phyloP scores from a whole-genome alignment of 2,329 filamentous ascomycete species.

The Aspergillus sp. region DNA sequence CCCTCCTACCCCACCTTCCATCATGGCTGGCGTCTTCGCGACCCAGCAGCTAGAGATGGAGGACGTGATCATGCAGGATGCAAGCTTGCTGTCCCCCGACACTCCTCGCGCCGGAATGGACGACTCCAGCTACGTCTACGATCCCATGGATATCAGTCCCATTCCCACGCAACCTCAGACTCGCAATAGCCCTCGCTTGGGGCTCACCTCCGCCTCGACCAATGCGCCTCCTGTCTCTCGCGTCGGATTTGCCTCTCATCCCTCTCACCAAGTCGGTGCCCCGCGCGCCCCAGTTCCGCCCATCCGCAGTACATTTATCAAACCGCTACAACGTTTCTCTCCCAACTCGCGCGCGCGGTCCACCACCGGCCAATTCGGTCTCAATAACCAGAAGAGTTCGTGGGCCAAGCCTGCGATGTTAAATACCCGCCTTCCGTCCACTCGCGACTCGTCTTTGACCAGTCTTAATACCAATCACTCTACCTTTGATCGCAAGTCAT shows the following conservation, averaged over 20 bases:
- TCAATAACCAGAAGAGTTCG: not conserved
- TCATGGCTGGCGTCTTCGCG: conserved; percentile 13
- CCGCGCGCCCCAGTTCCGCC: not conserved
- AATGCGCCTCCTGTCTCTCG: not conserved
- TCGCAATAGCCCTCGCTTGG: not conserved
- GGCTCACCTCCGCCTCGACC: not conserved
- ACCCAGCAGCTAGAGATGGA: conserved; percentile 9
- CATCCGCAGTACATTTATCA: conserved; percentile 6
- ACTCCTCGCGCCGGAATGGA: not conserved
- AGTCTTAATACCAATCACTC: conserved; percentile 8
- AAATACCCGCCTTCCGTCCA: not conserved
- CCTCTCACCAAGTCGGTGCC: not conserved
- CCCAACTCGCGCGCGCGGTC: conserved; percentile 3
- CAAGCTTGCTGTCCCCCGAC: conserved; percentile 7
- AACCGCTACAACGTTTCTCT: conserved; percentile 10
- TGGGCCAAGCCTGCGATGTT: not conserved
- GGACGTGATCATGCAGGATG: conserved; percentile 12
- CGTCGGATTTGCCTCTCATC: not conserved
- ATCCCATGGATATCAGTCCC: conserved; percentile 20
- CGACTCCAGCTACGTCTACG: conserved; percentile 1
- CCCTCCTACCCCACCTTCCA: not conserved
- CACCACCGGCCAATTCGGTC: not conserved
- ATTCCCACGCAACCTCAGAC: not conserved
- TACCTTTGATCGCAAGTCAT: conserved; percentile 5
- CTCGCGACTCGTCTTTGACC: conserved; percentile 13